Percentiles rank a stretch among this genome's conserved stretches.
Evolutionary conservation across 257 asterid genomes (phyloP).

Genomic region (Thymus mandschuricus): DNA sequence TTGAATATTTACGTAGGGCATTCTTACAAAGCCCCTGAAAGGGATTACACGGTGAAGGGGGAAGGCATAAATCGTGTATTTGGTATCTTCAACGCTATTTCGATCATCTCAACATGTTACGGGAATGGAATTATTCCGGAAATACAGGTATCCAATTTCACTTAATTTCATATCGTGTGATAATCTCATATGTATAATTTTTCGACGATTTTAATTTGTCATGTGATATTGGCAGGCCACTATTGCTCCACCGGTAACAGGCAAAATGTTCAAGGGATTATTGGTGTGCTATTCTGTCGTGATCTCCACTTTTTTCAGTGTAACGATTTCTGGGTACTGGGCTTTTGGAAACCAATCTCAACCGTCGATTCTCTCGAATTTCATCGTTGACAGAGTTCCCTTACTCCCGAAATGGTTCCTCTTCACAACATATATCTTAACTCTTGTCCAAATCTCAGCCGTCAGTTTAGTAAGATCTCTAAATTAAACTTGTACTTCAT

Average conservation of each 20-base stretch:
- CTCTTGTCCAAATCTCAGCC: conserved; percentile 59
- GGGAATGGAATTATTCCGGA: conserved; percentile 79
- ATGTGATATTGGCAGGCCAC: conserved; percentile 54
- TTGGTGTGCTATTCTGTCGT: conserved; percentile 63
- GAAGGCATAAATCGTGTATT: conserved; percentile 46
- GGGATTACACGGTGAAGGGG: conserved; percentile 45
- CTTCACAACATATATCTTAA: conserved; percentile 50
- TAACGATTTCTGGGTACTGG: conserved; percentile 77
- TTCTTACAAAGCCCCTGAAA: conserved; percentile 46
- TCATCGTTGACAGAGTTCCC: conserved; percentile 49
- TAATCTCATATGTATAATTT: too few relatives aligned
- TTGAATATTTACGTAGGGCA: conserved; percentile 38
- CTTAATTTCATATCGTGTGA: neutral
- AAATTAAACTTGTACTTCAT: neutral
- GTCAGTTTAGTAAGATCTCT: conserved; percentile 44
- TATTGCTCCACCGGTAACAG: conserved; percentile 65
- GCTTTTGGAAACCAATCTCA: conserved; percentile 71
- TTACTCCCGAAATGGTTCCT: conserved; percentile 64
- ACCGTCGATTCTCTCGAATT: conserved; percentile 56
- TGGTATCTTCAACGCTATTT: conserved; percentile 61
- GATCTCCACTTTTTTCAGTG: conserved; percentile 62
- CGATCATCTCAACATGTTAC: conserved; percentile 66
- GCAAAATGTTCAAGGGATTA: conserved; percentile 81
- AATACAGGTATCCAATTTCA: conserved; percentile 51
- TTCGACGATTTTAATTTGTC: too few relatives aligned